Conservation (phyloP, 2,329 filamentous ascomycete genomes). For the Rhynchosporium graminicola region DNA sequence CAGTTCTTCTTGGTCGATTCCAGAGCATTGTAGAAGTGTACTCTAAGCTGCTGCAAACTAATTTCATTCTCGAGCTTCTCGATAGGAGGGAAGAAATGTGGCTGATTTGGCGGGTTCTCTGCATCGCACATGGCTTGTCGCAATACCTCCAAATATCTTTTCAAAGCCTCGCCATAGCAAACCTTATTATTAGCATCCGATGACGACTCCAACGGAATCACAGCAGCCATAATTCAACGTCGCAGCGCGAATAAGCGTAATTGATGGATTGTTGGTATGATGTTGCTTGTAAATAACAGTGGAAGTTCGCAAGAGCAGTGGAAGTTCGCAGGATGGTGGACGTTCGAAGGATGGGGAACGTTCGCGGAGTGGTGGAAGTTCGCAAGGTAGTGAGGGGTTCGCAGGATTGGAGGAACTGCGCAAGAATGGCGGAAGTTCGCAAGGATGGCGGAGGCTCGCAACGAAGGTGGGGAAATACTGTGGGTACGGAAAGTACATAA, state of each 20-base stretch:
- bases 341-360: too few relatives aligned
- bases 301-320: constrained; percentile 1
- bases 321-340: not conserved
- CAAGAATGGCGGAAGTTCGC: too few relatives aligned
- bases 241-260: not conserved
- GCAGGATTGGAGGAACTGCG: too few relatives aligned
- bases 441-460: too few relatives aligned
- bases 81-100: constrained; percentile 9
- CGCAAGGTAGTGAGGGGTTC: too few relatives aligned
- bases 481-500: too few relatives aligned
- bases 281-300: not conserved
- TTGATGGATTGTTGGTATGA: not conserved
- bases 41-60: constrained; percentile 9
- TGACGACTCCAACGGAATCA: constrained; percentile 8
- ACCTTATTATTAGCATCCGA: constrained; percentile 3
- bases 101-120: constrained; percentile 3
- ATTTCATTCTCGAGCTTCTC: constrained; percentile 4
- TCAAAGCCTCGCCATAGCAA: constrained; percentile 4
- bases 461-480: too few relatives aligned
- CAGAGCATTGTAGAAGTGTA: constrained; percentile 4
- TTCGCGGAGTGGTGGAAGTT: too few relatives aligned
- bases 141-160: constrained; percentile 9
- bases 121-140: constrained; percentile 7
- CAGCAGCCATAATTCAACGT: constrained; percentile 3
- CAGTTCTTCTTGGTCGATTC: constrained; percentile 10